These are phyloP conservation scores for Mitragyna speciosa DNA, from an alignment of 257 asterid species.

Conservation along the genomic window DNA sequence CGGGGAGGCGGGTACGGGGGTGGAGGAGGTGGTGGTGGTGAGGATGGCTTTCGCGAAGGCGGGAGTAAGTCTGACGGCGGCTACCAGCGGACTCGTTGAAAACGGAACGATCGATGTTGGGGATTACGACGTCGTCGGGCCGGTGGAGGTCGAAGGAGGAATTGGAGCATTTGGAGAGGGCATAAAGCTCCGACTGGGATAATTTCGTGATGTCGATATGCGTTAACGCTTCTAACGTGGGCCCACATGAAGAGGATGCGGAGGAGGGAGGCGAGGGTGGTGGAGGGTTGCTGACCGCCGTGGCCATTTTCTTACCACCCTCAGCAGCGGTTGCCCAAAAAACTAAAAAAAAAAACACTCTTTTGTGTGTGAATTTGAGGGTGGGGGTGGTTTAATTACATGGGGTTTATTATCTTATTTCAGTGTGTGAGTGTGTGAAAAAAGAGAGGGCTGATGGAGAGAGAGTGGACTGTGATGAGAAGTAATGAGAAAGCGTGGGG, in stretches of 20 bases:
- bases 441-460: neutral
- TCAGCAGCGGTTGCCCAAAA: neutral
- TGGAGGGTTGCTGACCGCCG: conserved; percentile 31
- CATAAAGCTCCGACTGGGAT: conserved; percentile 76
- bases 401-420: neutral
- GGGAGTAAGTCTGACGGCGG: conserved; percentile 84
- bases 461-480: neutral
- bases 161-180: conserved; percentile 65
- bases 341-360: neutral
- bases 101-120: conserved; percentile 64
- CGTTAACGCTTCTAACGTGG: conserved; percentile 46
- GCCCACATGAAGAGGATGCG: conserved; percentile 24
- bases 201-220: conserved; percentile 53
- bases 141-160: conserved; percentile 48
- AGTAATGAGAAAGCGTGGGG: neutral
- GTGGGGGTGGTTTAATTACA: neutral
- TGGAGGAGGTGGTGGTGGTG: conserved; percentile 46
- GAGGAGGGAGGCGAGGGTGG: neutral
- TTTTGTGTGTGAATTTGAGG: too few species aligned
- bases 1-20: conserved; percentile 62
- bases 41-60: conserved; percentile 45
- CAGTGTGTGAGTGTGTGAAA: neutral
- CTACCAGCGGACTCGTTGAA: conserved; percentile 91
- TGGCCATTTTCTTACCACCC: conserved; percentile 40
- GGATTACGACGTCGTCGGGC: conserved; percentile 56